phyloP scores from a whole-genome alignment of 169 alveolate species.

The Cryptosporidium tyzzeri region DNA sequence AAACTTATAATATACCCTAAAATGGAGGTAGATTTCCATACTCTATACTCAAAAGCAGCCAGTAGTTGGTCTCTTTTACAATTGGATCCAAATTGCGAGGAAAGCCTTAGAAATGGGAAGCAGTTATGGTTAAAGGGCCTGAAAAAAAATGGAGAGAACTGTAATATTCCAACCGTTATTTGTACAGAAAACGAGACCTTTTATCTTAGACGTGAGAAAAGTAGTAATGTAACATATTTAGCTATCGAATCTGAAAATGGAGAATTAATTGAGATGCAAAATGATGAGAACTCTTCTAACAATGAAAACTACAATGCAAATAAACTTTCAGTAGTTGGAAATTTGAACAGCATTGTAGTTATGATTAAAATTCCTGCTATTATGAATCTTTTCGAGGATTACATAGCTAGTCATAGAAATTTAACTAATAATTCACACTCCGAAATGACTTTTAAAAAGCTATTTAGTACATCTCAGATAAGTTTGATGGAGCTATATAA shows the following conservation, averaged over 20 bases:
- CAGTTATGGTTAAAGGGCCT: conserved; percentile 44
- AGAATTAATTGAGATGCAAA: neutral
- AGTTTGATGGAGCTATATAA: conserved; percentile 36
- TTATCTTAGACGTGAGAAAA: conserved; percentile 28
- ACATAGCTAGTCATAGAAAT: conserved; percentile 10
- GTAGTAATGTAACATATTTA: conserved; percentile 34
- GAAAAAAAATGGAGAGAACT: neutral
- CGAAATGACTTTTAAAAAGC: conserved; percentile 12
- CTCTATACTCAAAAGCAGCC: conserved; percentile 32
- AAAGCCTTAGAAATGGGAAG: neutral
- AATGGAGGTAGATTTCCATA: conserved; percentile 44
- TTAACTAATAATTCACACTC: neutral
- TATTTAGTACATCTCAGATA: conserved; percentile 28
- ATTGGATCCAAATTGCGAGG: conserved; percentile 30
- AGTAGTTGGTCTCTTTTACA: conserved; percentile 59
- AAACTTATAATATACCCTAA: neutral
- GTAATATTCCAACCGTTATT: conserved; percentile 1
- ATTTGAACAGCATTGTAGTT: conserved; percentile 7
- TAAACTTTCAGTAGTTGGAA: conserved; percentile 22
- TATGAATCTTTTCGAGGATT: conserved; percentile 12
- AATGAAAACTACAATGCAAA: neutral
- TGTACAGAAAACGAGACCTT: conserved; percentile 59
- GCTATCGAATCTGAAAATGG: conserved; percentile 10
- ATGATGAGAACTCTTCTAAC: neutral
- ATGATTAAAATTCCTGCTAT: conserved; percentile 34